These are phyloP conservation scores for Candida vaughaniae DNA, from an alignment of 805 yeast genomes.

Conservation along the genomic window DNA sequence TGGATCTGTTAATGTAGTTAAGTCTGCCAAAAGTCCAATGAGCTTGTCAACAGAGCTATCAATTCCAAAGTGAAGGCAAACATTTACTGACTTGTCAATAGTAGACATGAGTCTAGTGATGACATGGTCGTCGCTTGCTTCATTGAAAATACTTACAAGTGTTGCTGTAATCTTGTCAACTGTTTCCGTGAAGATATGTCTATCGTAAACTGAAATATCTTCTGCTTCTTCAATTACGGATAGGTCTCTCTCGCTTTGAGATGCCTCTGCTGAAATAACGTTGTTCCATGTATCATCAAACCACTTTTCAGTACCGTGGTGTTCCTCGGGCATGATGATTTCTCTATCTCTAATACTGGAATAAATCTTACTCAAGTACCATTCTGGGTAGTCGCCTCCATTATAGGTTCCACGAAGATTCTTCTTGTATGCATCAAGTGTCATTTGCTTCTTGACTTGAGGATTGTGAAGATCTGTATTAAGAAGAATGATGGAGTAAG, in stretches of 20 bases:
- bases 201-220: conserved; percentile 58
- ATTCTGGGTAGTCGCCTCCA: conserved; percentile 74
- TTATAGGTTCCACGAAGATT: conserved; percentile 81
- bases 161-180: conserved; percentile 70
- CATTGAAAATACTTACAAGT: conserved; percentile 73
- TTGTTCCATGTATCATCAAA: conserved; percentile 86
- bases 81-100: conserved; percentile 77
- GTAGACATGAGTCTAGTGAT: conserved; percentile 85
- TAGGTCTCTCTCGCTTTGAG: conserved; percentile 16
- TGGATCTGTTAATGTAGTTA: conserved; percentile 60
- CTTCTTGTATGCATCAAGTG: conserved; percentile 72
- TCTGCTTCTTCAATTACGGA: conserved; percentile 16
- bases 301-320: conserved; percentile 88
- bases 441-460: conserved; percentile 89
- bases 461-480: conserved; percentile 95
- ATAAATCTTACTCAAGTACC: conserved; percentile 83
- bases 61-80: conserved; percentile 66
- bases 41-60: conserved; percentile 61
- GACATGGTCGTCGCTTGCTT: conserved; percentile 87
- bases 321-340: conserved; percentile 97
- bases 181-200: conserved; percentile 61
- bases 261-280: conserved; percentile 50
- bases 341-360: conserved; percentile 79
- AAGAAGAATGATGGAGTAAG: conserved; percentile 90
- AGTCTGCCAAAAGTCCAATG: conserved; percentile 61